Base-by-base conservation (phyloP, 148 eudicot genomes). In the Silene latifolia region DNA sequence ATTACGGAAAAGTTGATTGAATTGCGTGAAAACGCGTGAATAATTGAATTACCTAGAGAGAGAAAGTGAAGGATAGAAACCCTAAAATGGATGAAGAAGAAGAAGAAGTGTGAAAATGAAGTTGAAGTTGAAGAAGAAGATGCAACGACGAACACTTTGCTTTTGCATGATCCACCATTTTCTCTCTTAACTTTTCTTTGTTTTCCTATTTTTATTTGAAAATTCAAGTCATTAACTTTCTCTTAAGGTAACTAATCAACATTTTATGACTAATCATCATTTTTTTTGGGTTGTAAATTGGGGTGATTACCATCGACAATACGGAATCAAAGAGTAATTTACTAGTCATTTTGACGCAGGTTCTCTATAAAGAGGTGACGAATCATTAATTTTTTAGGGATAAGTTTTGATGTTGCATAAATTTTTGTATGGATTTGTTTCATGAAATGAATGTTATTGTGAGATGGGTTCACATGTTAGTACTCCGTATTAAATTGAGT, bases 111-210 rank as follows among this genome's bases (percentile, higher is more conserved):
- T 42, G 69, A 61, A 74, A 63, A 23, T 48, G 67, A 66, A 57
- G 68, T 61, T 53, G 70, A 51, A 61, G 68, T 69, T 53, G 70
- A 62, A 61, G 75, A 62, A 42, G 77, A 72, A 76, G 76, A 76
- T 72, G 60, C 63, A 72, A 62, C 62, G 74, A 75, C 12, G 77
- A 83, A 60, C 75, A 69, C 64, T 76, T 79, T 74, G 78, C 71
- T 25, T 79, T 77, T 83, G 85, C 85, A 80, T 80, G 82, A 83
- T 79, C 85, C 80, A 72, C 53, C 77, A 27, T 71, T 27, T 27
- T 79, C 54, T 71, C 73, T 75, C 79, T 72, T 57, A 11, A 39
- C 17, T 29, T 32, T 63, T 61, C 20, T 57, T 71, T 75, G 61
- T 65, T 48, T 56, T 27, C 20, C 62, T 14, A 2, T 46, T 24